phyloP scores from a whole-genome alignment of 768 basidiomycete genomes.

The Guyanaporus albipodus region DNA sequence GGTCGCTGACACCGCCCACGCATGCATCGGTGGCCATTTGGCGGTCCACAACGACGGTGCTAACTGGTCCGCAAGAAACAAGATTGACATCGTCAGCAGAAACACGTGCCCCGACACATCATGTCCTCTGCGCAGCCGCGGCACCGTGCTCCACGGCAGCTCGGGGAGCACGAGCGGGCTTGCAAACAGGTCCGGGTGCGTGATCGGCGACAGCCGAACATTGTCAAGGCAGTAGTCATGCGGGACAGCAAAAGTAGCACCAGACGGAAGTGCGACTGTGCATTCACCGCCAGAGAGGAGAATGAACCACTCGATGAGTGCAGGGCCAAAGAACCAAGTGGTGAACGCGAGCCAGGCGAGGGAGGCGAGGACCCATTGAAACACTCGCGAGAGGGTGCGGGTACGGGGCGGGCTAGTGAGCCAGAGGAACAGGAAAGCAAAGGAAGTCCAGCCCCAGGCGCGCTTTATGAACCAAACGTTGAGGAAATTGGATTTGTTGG shows the following conservation, averaged over 20 bases:
- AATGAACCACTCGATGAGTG: conserved; percentile 64
- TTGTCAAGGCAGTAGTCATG: conserved; percentile 51
- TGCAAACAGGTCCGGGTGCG: conserved; percentile 64
- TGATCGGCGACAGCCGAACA: conserved; percentile 48
- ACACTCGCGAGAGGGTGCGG: conserved; percentile 40
- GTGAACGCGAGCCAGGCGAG: conserved; percentile 72
- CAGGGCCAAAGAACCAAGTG: conserved; percentile 85
- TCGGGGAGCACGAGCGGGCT: conserved; percentile 35
- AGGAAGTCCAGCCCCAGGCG: conserved; percentile 88
- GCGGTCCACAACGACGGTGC: conserved; percentile 44
- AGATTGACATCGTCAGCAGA: conserved; percentile 71
- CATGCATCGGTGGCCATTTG: conserved; percentile 44
- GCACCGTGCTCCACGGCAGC: conserved; percentile 43
- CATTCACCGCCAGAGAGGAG: conserved; percentile 73
- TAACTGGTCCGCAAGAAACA: conserved; percentile 80
- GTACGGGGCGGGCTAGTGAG: conserved; percentile 48
- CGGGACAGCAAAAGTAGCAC: conserved; percentile 51
- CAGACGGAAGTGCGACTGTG: conserved; percentile 57
- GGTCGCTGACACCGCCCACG: conserved; percentile 44
- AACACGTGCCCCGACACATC: conserved; percentile 95
- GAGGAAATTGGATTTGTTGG: conserved; percentile 73
- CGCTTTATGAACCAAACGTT: conserved; percentile 88
- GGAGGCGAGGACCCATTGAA: conserved; percentile 58
- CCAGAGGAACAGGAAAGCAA: conserved; percentile 57
- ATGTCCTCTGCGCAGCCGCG: conserved; percentile 75